Base-by-base conservation (phyloP, 306 rosid species). In the Ammopiptanthus mongolicus region DNA sequence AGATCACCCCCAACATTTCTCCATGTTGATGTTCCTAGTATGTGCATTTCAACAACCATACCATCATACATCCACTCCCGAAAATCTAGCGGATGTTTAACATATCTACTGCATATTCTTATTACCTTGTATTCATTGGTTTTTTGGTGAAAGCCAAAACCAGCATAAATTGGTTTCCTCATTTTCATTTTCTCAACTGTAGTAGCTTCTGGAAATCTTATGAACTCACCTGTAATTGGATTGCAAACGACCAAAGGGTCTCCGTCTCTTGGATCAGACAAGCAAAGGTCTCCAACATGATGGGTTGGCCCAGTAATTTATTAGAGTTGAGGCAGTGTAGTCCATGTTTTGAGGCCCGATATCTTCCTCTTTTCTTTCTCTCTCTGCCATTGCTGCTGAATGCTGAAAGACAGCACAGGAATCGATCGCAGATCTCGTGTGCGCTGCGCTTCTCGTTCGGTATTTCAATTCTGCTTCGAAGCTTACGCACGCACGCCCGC, bases 191-290 rank as follows among this genome's bases (percentile, higher is more conserved):
- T 13, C 37, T 58, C 22, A n/a, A 3, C 8, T 0, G 8, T 15
- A 13, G 36, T 21, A 3, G 23, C 48, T 37, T 67, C 2, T 22
- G 79, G 80, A 50, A 84, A 68, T 48, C 57, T 33, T 4, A 65
- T 48, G 5, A 69, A 79, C 65, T 79, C 79, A 1, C 86, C 78
- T 2, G 62, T 83, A 13, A 69, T 3, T 42, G 78, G 81, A 0
- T 74, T 83, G 83, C 84, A 79, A 8, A 79, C 72, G 48, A 63
- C 57, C 5, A 57, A 22, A 18, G 78, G 72, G 19, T 65, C 29
- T 6, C 39, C 15, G 0, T 5, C n/a, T 5, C 1, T 1, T 0
- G 55, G 11, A 21, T 58, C 39, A 39, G 42, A 57, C 76, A 84
- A 71, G 65, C 82, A 84, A 64, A 83, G 61, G n/a, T n/a, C n/a